Percentiles rank a stretch among this genome's conserved stretches.
Evolutionary conservation across 345 rosid species (phyloP).

Genomic region (Eucalyptus fibrosa): DNA sequence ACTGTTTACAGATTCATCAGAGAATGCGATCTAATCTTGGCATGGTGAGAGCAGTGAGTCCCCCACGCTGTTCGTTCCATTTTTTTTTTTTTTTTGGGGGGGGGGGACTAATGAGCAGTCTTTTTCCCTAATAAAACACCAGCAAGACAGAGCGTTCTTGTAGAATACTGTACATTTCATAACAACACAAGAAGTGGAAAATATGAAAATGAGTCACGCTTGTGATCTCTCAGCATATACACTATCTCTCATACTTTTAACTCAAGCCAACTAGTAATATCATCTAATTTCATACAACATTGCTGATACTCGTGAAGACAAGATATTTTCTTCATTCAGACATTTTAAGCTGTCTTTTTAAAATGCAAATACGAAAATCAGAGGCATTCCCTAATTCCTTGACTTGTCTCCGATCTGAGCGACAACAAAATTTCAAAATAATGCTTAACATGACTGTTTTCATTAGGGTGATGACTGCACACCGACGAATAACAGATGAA

Average conservation of each 20-base stretch:
- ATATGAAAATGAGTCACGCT: neutral
- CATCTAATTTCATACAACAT: neutral
- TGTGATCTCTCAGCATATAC: neutral
- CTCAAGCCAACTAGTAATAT: neutral
- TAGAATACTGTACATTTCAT: neutral
- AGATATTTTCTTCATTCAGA: neutral
- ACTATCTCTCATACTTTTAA: neutral
- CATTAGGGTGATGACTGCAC: neutral
- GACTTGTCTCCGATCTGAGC: neutral
- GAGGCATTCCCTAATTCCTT: neutral
- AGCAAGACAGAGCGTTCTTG: neutral
- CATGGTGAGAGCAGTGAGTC: neutral
- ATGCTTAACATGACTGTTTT: neutral
- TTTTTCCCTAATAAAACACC: neutral
- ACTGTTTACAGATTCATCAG: slow-evolving; percentile 29
- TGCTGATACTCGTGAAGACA: neutral
- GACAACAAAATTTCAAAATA: neutral
- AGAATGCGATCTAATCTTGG: slow-evolving; percentile 2
- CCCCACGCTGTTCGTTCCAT: neutral
- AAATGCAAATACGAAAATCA: neutral
- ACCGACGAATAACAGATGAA: neutral
- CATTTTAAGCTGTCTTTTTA: neutral
- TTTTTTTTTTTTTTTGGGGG: neutral
- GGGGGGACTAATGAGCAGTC: neutral
- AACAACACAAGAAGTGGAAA: neutral